Conservation (phyloP, 1,284 basidiomycete species). For the Apiotrichum gamsii region DNA sequence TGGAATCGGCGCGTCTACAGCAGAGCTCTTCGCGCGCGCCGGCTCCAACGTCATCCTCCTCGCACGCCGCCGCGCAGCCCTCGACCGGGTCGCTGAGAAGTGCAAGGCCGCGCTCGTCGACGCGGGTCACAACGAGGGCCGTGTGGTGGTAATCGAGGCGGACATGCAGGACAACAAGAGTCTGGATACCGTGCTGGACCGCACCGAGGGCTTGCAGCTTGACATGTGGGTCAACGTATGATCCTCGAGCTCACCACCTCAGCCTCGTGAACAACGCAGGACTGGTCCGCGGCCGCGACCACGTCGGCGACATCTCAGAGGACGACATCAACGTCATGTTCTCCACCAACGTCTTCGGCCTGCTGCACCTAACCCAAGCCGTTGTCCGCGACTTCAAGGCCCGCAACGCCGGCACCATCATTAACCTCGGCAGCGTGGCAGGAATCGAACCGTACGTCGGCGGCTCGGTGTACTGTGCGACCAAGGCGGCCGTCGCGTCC, state of each 20-base stretch:
- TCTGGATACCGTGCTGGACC: slow-evolving; percentile 22
- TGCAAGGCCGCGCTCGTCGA: slow-evolving; percentile 25
- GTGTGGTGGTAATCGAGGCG: slow-evolving; percentile 34
- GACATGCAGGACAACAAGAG: slow-evolving; percentile 37
- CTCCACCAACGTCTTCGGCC: slow-evolving; percentile 61
- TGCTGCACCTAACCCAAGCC: slow-evolving; percentile 43
- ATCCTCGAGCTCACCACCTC: neutral
- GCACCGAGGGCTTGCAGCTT: slow-evolving; percentile 30
- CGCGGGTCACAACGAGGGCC: slow-evolving; percentile 20
- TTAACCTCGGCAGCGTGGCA: slow-evolving; percentile 91
- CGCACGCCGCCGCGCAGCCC: slow-evolving; percentile 35
- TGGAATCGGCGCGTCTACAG: slow-evolving; percentile 43
- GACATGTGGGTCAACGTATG: slow-evolving; percentile 32
- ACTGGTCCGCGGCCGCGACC: slow-evolving; percentile 43
- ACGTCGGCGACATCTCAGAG: slow-evolving; percentile 41
- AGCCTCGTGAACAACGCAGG: slow-evolving; percentile 48
- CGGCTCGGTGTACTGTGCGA: slow-evolving; percentile 56
- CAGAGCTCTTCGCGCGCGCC: slow-evolving; percentile 35
- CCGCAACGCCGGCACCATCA: slow-evolving; percentile 80
- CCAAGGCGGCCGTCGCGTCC: slow-evolving; percentile 65
- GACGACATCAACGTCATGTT: slow-evolving; percentile 63
- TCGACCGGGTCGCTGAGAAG: slow-evolving; percentile 29
- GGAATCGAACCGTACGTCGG: slow-evolving; percentile 86
- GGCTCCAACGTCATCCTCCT: slow-evolving; percentile 40
- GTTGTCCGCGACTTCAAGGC: slow-evolving; percentile 72